A percentile compares a stretch with the other conserved stretches of the same genome.
Evolutionary conservation across 495 filamentous ascomycete species (phyloP).

Genomic region (Xylona heveae): DNA sequence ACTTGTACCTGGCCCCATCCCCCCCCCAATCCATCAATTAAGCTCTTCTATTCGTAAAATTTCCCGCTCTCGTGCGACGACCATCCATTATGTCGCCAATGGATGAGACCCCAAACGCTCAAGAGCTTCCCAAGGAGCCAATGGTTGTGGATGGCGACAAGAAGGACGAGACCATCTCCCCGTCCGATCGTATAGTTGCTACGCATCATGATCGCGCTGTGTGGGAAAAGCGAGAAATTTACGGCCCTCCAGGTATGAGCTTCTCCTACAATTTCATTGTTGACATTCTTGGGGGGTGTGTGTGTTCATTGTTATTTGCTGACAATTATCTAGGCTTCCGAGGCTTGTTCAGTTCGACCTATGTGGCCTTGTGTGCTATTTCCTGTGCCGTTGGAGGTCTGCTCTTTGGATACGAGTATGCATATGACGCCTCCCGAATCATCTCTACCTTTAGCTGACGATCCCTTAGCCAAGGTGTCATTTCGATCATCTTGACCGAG

Average conservation of each 20-base stretch:
- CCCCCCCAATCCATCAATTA: no score
- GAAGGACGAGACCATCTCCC: no score
- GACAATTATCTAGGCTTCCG: constrained; percentile 14
- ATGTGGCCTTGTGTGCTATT: constrained; percentile 28
- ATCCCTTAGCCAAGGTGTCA: constrained; percentile 19
- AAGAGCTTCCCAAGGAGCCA: no score
- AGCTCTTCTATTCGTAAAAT: no score
- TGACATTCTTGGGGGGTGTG: no score
- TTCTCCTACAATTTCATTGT: neutral
- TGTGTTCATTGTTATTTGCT: neutral
- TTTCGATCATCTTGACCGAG: constrained; percentile 35
- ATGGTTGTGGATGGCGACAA: no score
- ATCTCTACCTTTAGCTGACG: neutral
- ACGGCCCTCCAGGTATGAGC: neutral
- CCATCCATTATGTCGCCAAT: no score
- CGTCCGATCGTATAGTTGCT: no score
- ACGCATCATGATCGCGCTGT: neutral
- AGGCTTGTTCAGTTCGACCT: constrained; percentile 26
- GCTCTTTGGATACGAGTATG: constrained; percentile 36
- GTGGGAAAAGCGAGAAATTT: neutral
- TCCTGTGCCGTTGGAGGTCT: constrained; percentile 33
- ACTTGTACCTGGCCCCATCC: no score
- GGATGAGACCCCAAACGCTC: no score
- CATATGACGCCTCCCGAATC: constrained; percentile 5
- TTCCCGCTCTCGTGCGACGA: no score